These are phyloP conservation scores for Suzukiozyma palmioleophila DNA, from an alignment of 1,139 yeast species.

Conservation along the genomic window DNA sequence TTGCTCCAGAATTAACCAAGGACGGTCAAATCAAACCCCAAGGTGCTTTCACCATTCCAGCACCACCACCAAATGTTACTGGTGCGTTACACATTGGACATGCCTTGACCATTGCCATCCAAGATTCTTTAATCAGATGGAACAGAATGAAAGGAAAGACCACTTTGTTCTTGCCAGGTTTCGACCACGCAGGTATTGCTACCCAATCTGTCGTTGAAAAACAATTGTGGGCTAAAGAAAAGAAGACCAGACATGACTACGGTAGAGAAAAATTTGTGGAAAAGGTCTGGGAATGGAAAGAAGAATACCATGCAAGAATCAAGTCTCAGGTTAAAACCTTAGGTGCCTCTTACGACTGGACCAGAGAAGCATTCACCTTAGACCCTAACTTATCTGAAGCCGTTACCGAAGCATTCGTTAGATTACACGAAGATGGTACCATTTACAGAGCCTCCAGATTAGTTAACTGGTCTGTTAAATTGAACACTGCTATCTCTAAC, in stretches of 20 bases:
- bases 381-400: slow-evolving; percentile 75
- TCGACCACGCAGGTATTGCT: slow-evolving; percentile 98
- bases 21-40: slow-evolving; percentile 76
- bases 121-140: slow-evolving; percentile 88
- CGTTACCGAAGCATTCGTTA: slow-evolving; percentile 88
- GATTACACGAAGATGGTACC: slow-evolving; percentile 89
- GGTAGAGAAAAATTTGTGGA: slow-evolving; percentile 88
- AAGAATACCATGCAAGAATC: slow-evolving; percentile 82
- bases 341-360: slow-evolving; percentile 98
- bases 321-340: slow-evolving; percentile 77
- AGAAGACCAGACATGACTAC: slow-evolving; percentile 88
- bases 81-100: slow-evolving; percentile 99
- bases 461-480: slow-evolving; percentile 93
- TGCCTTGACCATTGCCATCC: slow-evolving; percentile 92
- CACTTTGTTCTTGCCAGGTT: slow-evolving; percentile 89
- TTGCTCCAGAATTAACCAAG: slow-evolving; percentile 77
- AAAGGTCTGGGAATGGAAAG: slow-evolving; percentile 98
- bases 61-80: slow-evolving; percentile 98
- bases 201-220: slow-evolving; percentile 98
- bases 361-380: slow-evolving; percentile 88
- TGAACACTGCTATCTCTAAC: slow-evolving; percentile 93
- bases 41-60: slow-evolving; percentile 87
- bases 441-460: slow-evolving; percentile 92
- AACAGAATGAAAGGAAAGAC: slow-evolving; percentile 98
- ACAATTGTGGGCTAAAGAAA: slow-evolving; percentile 84